phyloP scores from a whole-genome alignment of 2,329 filamentous ascomycete genomes.

The Aspergillus melleus region DNA sequence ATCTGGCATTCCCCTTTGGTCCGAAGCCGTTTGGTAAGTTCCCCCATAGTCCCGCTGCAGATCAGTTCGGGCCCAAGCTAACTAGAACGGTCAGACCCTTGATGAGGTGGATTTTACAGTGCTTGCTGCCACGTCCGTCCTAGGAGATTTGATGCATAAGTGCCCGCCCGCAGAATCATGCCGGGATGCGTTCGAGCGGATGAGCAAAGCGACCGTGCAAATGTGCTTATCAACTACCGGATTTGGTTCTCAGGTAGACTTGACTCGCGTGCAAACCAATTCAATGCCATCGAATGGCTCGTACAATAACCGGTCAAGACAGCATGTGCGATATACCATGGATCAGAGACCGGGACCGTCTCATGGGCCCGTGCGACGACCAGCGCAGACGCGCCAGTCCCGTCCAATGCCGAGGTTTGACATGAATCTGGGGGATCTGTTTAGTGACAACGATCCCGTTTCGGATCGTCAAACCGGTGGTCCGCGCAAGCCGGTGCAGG shows the following conservation, averaged over 20 bases:
- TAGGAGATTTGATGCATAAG: constrained; percentile 88
- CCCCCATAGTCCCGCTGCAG: not conserved
- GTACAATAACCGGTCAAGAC: constrained; percentile 14
- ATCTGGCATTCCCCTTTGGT: constrained; percentile 95
- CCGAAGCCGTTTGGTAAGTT: constrained; percentile 77
- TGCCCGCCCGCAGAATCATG: constrained; percentile 94
- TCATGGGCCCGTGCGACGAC: constrained; percentile 32
- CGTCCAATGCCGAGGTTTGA: constrained; percentile 58
- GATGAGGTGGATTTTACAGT: constrained; percentile 93
- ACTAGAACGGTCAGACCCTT: not conserved
- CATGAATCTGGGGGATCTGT: constrained; percentile 56
- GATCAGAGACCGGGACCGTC: constrained; percentile 24
- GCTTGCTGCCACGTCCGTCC: constrained; percentile 85
- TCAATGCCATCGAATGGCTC: constrained; percentile 12
- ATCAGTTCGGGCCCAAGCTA: constrained; percentile 3
- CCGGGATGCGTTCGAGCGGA: constrained; percentile 89
- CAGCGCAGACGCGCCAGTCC: constrained; percentile 36
- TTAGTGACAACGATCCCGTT: constrained; percentile 46
- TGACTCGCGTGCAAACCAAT: constrained; percentile 23
- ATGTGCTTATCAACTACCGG: constrained; percentile 89
- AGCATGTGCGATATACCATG: constrained; percentile 11
- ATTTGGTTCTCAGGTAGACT: constrained; percentile 59
- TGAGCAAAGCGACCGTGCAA: constrained; percentile 91
- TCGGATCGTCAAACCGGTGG: constrained; percentile 35
- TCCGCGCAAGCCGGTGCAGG: constrained; percentile 27